Evolutionary conservation across 441 rosid species (phyloP).

Genomic region (Bruguiera hainesii): DNA sequence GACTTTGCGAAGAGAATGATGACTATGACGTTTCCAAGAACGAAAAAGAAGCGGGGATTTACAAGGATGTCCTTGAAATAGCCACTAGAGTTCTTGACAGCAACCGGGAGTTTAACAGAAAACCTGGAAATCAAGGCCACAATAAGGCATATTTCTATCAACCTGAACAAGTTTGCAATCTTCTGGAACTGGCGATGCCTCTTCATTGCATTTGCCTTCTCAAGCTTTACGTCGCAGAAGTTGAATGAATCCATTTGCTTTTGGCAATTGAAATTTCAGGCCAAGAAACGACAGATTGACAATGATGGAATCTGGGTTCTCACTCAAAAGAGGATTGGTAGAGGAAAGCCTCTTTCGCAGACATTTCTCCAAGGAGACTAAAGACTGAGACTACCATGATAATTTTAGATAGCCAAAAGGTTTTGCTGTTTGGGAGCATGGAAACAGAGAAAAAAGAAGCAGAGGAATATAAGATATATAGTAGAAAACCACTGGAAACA

Average conservation of each 20-base stretch:
- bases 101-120: slow-evolving; percentile 41
- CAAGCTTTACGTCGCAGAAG: slow-evolving; percentile 34
- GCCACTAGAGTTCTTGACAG: slow-evolving; percentile 54
- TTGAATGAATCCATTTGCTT: slow-evolving; percentile 55
- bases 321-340: slow-evolving; percentile 37
- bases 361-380: slow-evolving; percentile 30
- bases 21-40: slow-evolving; percentile 70
- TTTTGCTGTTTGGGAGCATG: slow-evolving; percentile 20
- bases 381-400: slow-evolving; percentile 21
- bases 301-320: slow-evolving; percentile 15
- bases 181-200: slow-evolving; percentile 39
- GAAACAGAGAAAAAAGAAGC: slow-evolving; percentile 8
- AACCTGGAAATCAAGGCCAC: slow-evolving; percentile 56
- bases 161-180: slow-evolving; percentile 52
- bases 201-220: slow-evolving; percentile 51
- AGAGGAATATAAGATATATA: neutral
- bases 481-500: slow-evolving; percentile 23
- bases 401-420: slow-evolving; percentile 11
- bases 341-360: slow-evolving; percentile 27
- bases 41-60: slow-evolving; percentile 70
- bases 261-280: neutral
- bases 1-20: slow-evolving; percentile 64
- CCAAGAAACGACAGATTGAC: neutral
- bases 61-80: slow-evolving; percentile 52
- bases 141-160: slow-evolving; percentile 50